A percentile compares a stretch with the other conserved stretches of the same genome.
Conservation (phyloP, 2,329 filamentous ascomycete species). For the Fusarium oligoseptatum region DNA sequence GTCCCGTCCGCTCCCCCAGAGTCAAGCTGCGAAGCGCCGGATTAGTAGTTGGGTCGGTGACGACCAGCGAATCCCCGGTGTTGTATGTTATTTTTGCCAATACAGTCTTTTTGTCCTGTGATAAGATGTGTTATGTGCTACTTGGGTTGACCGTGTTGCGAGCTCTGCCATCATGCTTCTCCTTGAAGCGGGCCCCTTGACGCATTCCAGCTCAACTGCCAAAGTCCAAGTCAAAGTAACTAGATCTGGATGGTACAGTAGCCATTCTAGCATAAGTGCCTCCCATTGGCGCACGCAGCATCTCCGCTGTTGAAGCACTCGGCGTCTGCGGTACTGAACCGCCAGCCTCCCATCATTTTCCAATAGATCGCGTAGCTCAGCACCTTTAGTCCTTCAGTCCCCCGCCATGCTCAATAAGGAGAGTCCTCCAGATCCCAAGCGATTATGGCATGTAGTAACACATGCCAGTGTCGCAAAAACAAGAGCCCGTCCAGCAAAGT, state of each 20-base stretch:
- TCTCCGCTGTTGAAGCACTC: too few species aligned
- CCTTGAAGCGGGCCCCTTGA: too few species aligned
- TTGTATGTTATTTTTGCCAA: neutral
- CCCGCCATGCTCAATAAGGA: neutral
- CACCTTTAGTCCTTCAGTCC: neutral
- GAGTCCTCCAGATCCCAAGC: neutral
- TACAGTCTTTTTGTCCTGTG: neutral
- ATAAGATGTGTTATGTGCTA: too few species aligned
- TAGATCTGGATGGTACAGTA: too few species aligned
- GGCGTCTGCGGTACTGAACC: too few species aligned
- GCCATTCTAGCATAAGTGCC: too few species aligned
- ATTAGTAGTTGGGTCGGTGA: neutral
- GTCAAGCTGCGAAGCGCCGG: neutral
- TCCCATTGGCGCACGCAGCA: too few species aligned
- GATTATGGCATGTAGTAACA: neutral
- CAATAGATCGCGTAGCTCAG: neutral
- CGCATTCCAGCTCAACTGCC: too few species aligned
- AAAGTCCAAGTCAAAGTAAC: too few species aligned
- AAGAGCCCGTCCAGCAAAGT: neutral
- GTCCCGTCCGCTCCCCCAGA: neutral
- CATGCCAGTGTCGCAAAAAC: neutral
- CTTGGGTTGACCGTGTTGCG: too few species aligned
- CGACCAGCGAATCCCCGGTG: neutral
- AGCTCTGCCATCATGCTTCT: too few species aligned
- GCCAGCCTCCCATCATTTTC: neutral